Base-by-base conservation (phyloP, 225 moss, liverwort and hornwort species). In the Thuidium tamariscinum region DNA sequence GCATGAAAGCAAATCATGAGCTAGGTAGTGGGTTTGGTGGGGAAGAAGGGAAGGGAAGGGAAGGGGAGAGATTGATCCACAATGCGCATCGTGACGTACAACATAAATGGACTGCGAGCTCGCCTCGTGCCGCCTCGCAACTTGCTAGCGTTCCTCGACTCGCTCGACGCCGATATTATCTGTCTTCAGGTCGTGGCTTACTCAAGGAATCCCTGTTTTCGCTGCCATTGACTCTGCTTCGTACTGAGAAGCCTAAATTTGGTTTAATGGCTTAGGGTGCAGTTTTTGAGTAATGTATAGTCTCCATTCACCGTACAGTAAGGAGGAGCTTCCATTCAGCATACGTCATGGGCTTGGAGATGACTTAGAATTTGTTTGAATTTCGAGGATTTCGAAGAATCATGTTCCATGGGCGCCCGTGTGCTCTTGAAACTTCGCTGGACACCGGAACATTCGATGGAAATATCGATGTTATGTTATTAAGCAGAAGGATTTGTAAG, bases 81-180 rank as follows among this genome's bases (percentile, higher is more conserved):
- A 74, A 94, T 94, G 94, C 92, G 93, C 54, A 92, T 94, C 72
- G 94, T 94, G 65, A 92, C 93, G 62, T 94, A 93, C 85, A 94
- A 94, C 89, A n/a, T 94, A 27, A 93, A 93, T 88, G 93, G 94
- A 66, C 81, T 94, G 87, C 93, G 94, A 86, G 88, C 93, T 89
- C 94, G 94, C 69, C 90, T 94, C 44, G 84, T 89, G 56, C 91
- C 91, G 82, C 89, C 90, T 48, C 93, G 94, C 89, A 88, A 88
- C 78, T 86, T 94, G 88, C 80, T 82, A 44, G 82, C 88, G 9
- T 94, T 94, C 69, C 91, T 94, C 29, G 90, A 93, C 77, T 93
- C 93, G 22, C 90, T 94, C 22, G 77, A 92, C 59, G 83, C 93
- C 41, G 94, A 94, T 85, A 90, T 94, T 36, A 83, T 94, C 62